Evolutionary conservation across 257 asterid genomes (phyloP).

Genomic region (Nicotiana obtusifolia): DNA sequence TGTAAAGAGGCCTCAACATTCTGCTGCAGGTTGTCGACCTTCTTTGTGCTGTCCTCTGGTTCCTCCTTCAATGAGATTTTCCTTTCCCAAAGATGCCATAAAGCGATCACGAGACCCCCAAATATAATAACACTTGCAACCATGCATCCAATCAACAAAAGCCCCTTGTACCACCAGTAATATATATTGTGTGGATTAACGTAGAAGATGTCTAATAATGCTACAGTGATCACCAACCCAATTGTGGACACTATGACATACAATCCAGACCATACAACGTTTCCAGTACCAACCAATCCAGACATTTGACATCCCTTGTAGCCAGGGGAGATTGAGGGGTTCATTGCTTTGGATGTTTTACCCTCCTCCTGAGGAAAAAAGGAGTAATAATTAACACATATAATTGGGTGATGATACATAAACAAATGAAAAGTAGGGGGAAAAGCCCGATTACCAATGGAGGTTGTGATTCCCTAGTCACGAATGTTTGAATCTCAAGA

Average conservation of each 20-base stretch:
- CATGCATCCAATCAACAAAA: constrained; percentile 58
- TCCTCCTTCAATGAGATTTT: constrained; percentile 27
- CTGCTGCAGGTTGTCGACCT: constrained; percentile 11
- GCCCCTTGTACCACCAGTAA: constrained; percentile 68
- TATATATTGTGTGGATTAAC: constrained; percentile 45
- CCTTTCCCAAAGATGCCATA: constrained; percentile 71
- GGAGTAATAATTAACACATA: neutral
- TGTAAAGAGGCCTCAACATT: constrained; percentile 7
- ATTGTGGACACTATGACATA: constrained; percentile 48
- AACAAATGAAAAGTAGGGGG: neutral
- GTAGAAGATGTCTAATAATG: constrained; percentile 40
- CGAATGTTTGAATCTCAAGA: constrained; percentile 71
- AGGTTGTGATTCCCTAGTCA: constrained; percentile 77
- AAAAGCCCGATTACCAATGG: constrained; percentile 38
- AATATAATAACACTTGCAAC: constrained; percentile 42
- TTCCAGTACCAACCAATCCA: constrained; percentile 74
- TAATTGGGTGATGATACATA: neutral
- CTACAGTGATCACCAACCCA: constrained; percentile 48
- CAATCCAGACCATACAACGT: constrained; percentile 71
- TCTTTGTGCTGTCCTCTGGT: neutral
- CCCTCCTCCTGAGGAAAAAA: constrained; percentile 67
- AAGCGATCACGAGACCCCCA: constrained; percentile 58
- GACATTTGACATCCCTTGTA: constrained; percentile 51
- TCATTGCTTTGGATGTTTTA: constrained; percentile 23
- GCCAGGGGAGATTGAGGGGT: constrained; percentile 25